These are phyloP conservation scores for Ustulina deusta DNA, from an alignment of 2,329 filamentous ascomycete genomes.

Conservation along the genomic window DNA sequence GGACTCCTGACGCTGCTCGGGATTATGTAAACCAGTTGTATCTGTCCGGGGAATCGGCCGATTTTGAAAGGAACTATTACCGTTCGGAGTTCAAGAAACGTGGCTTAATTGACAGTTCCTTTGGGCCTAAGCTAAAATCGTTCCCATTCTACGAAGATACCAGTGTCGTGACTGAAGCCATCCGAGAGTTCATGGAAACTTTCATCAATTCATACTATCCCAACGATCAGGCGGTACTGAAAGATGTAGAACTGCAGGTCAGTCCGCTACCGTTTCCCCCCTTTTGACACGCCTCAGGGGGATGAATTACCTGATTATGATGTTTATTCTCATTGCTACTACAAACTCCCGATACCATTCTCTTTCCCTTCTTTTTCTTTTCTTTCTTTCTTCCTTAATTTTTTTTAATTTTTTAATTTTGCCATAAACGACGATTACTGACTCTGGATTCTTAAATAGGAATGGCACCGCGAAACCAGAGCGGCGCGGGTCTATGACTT, in stretches of 20 bases:
- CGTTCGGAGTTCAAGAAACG: conserved; percentile 43
- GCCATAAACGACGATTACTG: background rate
- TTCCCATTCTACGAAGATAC: conserved; percentile 62
- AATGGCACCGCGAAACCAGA: conserved; percentile 57
- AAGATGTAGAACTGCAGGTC: conserved; percentile 58
- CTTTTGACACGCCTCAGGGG: too few species aligned
- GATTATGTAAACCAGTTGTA: conserved; percentile 43
- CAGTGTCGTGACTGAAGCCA: conserved; percentile 52
- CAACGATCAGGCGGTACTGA: conserved; percentile 47
- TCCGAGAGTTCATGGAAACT: conserved; percentile 53
- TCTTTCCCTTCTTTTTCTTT: too few species aligned
- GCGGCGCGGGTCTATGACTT: conserved; percentile 56
- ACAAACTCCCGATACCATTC: too few species aligned
- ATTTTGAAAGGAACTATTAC: conserved; percentile 30
- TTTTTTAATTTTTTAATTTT: too few species aligned
- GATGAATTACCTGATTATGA: too few species aligned
- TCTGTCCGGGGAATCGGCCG: conserved; percentile 23
- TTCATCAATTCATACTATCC: conserved; percentile 60
- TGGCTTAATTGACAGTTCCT: conserved; percentile 55
- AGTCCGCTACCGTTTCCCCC: too few species aligned
- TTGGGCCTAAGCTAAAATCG: conserved; percentile 54
- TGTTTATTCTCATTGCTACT: background rate
- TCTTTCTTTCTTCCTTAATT: too few species aligned
- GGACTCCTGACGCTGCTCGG: conserved; percentile 46
- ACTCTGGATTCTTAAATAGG: background rate